A percentile compares a stretch with the other conserved stretches of the same genome.
phyloP scores from a whole-genome alignment of 78 protist species.

The Dictyostelium capitatum region DNA sequence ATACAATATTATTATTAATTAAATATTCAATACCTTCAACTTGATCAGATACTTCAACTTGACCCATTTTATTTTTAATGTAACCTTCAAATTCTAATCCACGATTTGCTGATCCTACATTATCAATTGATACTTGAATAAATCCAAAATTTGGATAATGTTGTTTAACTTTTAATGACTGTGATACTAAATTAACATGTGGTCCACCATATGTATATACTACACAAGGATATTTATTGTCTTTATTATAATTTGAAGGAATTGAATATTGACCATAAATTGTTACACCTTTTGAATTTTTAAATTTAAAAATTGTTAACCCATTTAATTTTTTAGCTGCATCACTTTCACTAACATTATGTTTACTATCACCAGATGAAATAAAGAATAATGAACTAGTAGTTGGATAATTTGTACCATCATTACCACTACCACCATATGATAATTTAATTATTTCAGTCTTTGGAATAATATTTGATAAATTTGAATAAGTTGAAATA shows the following conservation, averaged over 20 bases:
- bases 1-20: background rate
- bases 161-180: conserved; percentile 23
- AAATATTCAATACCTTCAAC: conserved; percentile 53
- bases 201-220: conserved; percentile 85
- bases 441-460: background rate
- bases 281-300: conserved; percentile 24
- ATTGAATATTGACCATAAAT: conserved; percentile 33
- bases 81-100: conserved; percentile 76
- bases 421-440: background rate
- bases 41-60: conserved; percentile 89
- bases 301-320: conserved; percentile 32
- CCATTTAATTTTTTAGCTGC: background rate
- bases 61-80: conserved; percentile 82
- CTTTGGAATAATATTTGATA: background rate
- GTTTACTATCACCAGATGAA: background rate
- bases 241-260: conserved; percentile 11
- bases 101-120: conserved; percentile 77
- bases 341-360: background rate
- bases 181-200: conserved; percentile 77
- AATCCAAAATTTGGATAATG: conserved; percentile 70
- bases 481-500: conserved; percentile 41
- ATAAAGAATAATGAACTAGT: background rate
- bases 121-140: conserved; percentile 83
- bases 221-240: conserved; percentile 48
- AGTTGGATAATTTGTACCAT: background rate